Evolutionary conservation across 306 rosid species (phyloP), one percentile per base, ranked within the genome.

Genomic region (Malus asiatica): DNA sequence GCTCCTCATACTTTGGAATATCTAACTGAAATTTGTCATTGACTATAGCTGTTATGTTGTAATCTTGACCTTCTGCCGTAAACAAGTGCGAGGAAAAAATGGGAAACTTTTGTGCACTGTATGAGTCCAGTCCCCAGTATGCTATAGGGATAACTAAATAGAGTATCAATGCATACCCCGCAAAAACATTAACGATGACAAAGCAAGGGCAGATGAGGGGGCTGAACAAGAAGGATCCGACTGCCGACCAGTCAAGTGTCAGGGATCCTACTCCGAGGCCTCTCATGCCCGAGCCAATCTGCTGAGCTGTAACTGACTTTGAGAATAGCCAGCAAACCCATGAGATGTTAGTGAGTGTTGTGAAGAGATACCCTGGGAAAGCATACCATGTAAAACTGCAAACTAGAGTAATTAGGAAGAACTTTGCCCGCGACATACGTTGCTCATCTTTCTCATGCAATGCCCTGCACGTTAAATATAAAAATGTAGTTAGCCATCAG

Each of bases 261-360:
- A 93, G 0, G 19, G 97, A 90, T 15, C 97, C 97, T 0, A 93
- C 86, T 68, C 97, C 97, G 1, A 93, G 79, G 19, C 97, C 97
- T 61, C 19, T 73, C 97, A 93, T 86, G 70, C 96, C 96, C 2
- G 96, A 93, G 16, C 97, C 97, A 16, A 93, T 29, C 52, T 90
- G 97, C 78, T 93, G 96, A 68, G 92, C 97, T 27, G 92, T 88
- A 10, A 93, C 91, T 18, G 97, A 93, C 77, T 86, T 90, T 79
- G 96, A 74, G 87, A 90, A 89, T 27, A 81, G 6, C 97, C 97
- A 93, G 80, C 96, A 92, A 1, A 91, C 72, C 92, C 93, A 93
- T 70, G 97, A 93, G 61, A 93, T 88, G 89, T 14, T 89, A 33
- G 96, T 76, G n/a, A 93, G 93, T 16, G 96, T 89, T 66, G 90